Conservation (phyloP, 305 asterid species). For the Fraxinus dipetala region DNA sequence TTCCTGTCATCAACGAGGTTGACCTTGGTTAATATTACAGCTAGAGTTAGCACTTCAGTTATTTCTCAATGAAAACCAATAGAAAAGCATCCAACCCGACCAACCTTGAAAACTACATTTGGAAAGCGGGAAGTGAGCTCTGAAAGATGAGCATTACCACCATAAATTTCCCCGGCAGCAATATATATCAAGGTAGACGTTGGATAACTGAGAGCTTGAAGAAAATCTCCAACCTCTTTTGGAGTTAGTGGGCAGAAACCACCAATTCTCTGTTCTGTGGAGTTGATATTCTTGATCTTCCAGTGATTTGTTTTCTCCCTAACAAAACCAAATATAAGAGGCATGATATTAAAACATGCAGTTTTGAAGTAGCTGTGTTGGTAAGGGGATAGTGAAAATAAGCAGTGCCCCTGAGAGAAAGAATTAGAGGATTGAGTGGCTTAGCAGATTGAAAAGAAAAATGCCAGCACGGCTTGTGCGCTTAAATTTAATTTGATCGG, state of each 20-base stretch:
- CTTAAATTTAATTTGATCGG: not conserved
- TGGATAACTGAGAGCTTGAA: slow-evolving; percentile 81
- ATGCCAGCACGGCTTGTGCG: not conserved
- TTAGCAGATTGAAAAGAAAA: not conserved
- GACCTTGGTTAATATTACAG: slow-evolving; percentile 22
- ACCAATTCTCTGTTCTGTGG: slow-evolving; percentile 78
- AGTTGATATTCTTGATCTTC: slow-evolving; percentile 78
- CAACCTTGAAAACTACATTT: slow-evolving; percentile 69
- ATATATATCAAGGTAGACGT: slow-evolving; percentile 70
- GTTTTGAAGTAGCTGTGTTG: not conserved
- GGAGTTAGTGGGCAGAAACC: slow-evolving; percentile 96
- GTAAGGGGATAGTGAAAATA: not conserved
- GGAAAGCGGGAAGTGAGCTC: slow-evolving; percentile 87
- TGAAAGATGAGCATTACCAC: slow-evolving; percentile 68
- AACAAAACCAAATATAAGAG: slow-evolving; percentile 21
- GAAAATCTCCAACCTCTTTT: slow-evolving; percentile 87
- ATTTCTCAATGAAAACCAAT: slow-evolving; percentile 14
- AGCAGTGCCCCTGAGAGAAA: slow-evolving; percentile 18
- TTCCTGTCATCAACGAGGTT: slow-evolving; percentile 58
- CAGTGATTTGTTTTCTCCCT: slow-evolving; percentile 87
- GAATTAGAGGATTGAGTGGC: slow-evolving; percentile 9
- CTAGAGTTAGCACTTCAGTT: slow-evolving; percentile 11
- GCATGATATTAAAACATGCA: slow-evolving; percentile 9
- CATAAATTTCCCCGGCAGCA: slow-evolving; percentile 95
- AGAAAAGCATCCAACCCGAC: slow-evolving; percentile 23